Conservation (phyloP, 2,329 filamentous ascomycete species). For the Metarhizium brunneum region DNA sequence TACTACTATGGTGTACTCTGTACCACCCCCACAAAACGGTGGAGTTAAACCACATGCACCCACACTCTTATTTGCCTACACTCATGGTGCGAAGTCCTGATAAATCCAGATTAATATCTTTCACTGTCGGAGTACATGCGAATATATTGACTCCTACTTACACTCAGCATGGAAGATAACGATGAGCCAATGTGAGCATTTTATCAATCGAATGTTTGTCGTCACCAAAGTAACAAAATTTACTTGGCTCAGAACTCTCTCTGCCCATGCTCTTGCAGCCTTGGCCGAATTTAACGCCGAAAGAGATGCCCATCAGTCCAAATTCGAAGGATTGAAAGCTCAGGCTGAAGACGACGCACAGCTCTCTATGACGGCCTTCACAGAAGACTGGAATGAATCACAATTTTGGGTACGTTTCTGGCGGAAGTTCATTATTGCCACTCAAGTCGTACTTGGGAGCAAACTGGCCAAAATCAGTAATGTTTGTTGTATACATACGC, state of each 20-base stretch:
- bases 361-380: slow-evolving; percentile 59
- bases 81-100: too few relatives aligned
- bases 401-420: slow-evolving; percentile 64
- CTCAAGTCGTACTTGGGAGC: not conserved
- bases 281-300: slow-evolving; percentile 67
- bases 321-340: slow-evolving; percentile 59
- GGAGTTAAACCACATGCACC: not conserved
- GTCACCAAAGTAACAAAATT: too few relatives aligned
- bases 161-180: slow-evolving; percentile 20
- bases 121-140: not conserved
- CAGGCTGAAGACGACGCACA: slow-evolving; percentile 44
- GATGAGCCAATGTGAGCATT: slow-evolving; percentile 39
- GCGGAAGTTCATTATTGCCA: not conserved
- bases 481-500: not conserved
- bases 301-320: slow-evolving; percentile 54
- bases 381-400: slow-evolving; percentile 74
- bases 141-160: not conserved
- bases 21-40: not conserved
- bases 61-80: not conserved
- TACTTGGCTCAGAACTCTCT: slow-evolving; percentile 37
- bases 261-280: slow-evolving; percentile 56
- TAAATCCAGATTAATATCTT: not conserved
- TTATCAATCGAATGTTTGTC: not conserved
- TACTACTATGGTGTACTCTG: not conserved
- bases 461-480: not conserved